A percentile compares a stretch with the other conserved stretches of the same genome.
Conservation (phyloP, 352 stramenopile species). For the Pythium myriotylum region DNA sequence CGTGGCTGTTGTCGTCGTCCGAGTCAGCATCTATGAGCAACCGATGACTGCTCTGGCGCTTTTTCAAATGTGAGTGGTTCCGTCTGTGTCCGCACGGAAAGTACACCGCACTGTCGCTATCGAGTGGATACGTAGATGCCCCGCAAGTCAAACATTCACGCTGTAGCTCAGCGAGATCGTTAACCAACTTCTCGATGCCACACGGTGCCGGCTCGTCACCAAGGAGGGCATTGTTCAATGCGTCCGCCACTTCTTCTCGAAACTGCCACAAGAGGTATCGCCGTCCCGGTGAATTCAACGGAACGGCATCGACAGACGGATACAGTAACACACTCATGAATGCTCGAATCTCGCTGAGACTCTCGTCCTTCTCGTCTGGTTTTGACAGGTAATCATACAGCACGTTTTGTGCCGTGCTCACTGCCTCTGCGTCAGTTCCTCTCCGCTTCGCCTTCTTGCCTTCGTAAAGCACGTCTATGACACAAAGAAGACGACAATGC, state of each 20-base stretch:
- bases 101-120: neutral
- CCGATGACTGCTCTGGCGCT: neutral
- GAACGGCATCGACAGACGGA: constrained; percentile 6
- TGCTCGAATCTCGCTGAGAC: neutral
- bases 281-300: neutral
- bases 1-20: constrained; percentile 8
- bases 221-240: constrained; percentile 13
- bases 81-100: neutral
- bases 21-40: constrained; percentile 9
- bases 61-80: neutral
- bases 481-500: constrained; percentile 14
- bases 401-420: constrained; percentile 8
- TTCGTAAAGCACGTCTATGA: constrained; percentile 14
- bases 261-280: constrained; percentile 19
- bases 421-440: neutral
- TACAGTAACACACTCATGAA: constrained; percentile 25
- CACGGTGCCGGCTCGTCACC: neutral
- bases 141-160: constrained; percentile 16
- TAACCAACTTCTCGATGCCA: constrained; percentile 11
- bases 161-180: constrained; percentile 17
- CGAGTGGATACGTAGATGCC: constrained; percentile 5
- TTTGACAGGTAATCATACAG: constrained; percentile 4
- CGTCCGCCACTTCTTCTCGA: constrained; percentile 22
- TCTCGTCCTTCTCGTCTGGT: neutral
- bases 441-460: neutral